Conservation (phyloP, 2,329 filamentous ascomycete genomes). For the Phoma sp. region DNA sequence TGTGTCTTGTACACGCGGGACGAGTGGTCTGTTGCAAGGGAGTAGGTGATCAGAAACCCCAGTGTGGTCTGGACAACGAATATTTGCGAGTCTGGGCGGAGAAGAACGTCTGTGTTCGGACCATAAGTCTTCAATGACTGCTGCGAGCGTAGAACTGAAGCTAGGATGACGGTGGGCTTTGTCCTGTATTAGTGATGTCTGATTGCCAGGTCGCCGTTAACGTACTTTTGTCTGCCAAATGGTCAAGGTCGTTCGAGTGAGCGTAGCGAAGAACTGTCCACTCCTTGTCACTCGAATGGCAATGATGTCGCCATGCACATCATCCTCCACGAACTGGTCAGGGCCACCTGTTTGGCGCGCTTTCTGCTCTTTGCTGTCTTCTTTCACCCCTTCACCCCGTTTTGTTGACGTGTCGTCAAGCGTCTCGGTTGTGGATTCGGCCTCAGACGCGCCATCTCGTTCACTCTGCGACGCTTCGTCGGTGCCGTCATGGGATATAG, state of each 20-base stretch:
- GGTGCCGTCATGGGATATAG: conserved; percentile 68
- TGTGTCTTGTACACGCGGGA: conserved; percentile 85
- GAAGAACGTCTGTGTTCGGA: conserved; percentile 80
- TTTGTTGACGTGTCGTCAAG: conserved; percentile 20
- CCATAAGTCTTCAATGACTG: conserved; percentile 85
- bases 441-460: conserved; percentile 26
- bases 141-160: conserved; percentile 81
- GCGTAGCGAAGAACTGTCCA: conserved; percentile 85
- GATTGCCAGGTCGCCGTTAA: conserved; percentile 18
- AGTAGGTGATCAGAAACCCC: conserved; percentile 94
- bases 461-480: conserved; percentile 28
- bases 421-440: conserved; percentile 13
- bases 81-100: conserved; percentile 91
- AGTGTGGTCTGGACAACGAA: conserved; percentile 86
- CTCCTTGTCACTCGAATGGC: conserved; percentile 79
- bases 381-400: conserved; percentile 16
- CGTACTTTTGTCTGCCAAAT: conserved; percentile 94
- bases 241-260: conserved; percentile 84
- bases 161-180: conserved; percentile 87
- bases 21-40: conserved; percentile 82
- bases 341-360: conserved; percentile 9
- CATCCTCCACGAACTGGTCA: conserved; percentile 36
- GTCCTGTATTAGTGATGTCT: conserved; percentile 32
- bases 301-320: conserved; percentile 69
- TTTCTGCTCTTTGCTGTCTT: conserved; percentile 15